Conservation (phyloP, 495 filamentous ascomycete genomes). For the Penicillium paradoxum region DNA sequence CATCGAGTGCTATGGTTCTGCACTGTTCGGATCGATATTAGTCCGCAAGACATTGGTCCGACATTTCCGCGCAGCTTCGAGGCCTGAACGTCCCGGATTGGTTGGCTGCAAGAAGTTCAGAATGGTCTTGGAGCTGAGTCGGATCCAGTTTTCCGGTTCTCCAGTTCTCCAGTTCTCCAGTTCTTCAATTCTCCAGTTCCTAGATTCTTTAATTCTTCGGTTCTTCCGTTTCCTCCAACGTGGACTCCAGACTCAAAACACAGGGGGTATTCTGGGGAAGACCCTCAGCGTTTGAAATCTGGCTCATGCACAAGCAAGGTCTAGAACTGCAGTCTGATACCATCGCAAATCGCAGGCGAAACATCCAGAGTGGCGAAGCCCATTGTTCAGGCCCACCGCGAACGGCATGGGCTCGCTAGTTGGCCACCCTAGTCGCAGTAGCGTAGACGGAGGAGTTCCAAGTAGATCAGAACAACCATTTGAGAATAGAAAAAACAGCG, state of each 20-base stretch:
- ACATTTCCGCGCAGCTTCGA: neutral
- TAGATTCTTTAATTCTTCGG: no score
- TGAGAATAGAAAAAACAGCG: neutral
- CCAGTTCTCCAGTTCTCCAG: no score
- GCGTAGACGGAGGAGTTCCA: conserved; percentile 21
- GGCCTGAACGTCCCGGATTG: neutral
- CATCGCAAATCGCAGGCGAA: neutral
- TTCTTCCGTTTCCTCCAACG: no score
- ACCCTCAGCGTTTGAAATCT: neutral
- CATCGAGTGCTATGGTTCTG: no score
- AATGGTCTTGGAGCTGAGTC: neutral
- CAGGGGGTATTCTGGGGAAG: neutral
- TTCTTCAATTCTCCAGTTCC: no score
- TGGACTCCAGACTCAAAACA: neutral
- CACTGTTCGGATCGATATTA: neutral
- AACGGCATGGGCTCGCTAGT: conserved; percentile 16
- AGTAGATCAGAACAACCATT: conserved; percentile 10
- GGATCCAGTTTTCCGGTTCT: neutral
- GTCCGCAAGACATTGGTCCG: neutral
- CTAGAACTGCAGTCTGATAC: neutral
- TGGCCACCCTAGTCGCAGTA: conserved; percentile 22
- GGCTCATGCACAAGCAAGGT: neutral
- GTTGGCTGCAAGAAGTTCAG: neutral
- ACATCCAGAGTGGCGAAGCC: conserved; percentile 12
- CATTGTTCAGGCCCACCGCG: conserved; percentile 16